A percentile compares a stretch with the other conserved stretches of the same genome.
Conservation (phyloP, 1,284 basidiomycete genomes). For the Wallemia hederae region DNA sequence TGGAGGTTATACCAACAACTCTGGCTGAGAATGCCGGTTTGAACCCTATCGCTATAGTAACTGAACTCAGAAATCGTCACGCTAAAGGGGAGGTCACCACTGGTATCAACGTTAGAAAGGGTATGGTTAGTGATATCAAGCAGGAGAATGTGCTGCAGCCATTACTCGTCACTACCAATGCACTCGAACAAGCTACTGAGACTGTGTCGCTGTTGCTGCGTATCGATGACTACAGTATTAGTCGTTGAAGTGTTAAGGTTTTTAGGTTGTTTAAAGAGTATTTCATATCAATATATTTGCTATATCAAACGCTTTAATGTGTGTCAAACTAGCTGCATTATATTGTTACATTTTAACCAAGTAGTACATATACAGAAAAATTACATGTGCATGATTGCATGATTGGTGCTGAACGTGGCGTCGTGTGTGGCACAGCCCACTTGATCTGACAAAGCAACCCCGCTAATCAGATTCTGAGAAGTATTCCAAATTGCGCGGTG, state of each 20-base stretch:
- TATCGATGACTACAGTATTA: slow-evolving; percentile 68
- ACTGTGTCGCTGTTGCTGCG: slow-evolving; percentile 87
- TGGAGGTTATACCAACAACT: slow-evolving; percentile 93
- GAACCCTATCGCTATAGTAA: slow-evolving; percentile 94
- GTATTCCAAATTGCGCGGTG: no score
- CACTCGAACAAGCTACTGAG: slow-evolving; percentile 81
- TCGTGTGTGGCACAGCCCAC: no score
- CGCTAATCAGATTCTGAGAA: no score
- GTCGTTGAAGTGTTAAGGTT: slow-evolving; percentile 6
- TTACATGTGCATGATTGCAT: no score
- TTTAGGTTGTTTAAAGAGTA: not conserved
- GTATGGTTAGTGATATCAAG: slow-evolving; percentile 78
- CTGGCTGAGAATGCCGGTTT: slow-evolving; percentile 94
- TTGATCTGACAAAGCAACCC: no score
- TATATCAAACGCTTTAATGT: no score
- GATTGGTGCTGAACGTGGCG: no score
- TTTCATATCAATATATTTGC: not conserved
- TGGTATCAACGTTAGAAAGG: slow-evolving; percentile 96
- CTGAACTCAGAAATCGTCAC: slow-evolving; percentile 87
- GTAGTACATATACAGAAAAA: no score
- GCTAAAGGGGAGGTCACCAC: slow-evolving; percentile 79
- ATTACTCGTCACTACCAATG: slow-evolving; percentile 76
- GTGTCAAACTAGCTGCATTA: no score
- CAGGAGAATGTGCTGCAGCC: slow-evolving; percentile 97
- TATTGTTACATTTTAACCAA: no score